phyloP scores from a whole-genome alignment of 2,329 filamentous ascomycete species.

The Thermothelomyces thermophilus region DNA sequence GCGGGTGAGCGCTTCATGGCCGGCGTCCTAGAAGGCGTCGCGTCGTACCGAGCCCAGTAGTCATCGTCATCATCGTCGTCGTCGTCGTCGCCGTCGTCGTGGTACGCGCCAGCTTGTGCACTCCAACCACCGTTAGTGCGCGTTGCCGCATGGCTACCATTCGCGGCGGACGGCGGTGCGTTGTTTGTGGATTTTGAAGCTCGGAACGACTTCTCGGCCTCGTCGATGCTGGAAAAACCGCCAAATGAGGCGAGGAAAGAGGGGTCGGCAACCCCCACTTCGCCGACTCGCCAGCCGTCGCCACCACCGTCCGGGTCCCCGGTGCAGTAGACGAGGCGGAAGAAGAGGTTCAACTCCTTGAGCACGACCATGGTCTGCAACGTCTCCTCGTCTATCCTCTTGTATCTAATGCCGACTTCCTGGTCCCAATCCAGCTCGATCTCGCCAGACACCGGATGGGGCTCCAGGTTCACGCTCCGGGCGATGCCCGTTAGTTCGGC shows the following conservation, averaged over 20 bases:
- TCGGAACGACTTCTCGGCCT: constrained; percentile 54
- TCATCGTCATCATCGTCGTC: constrained; percentile 57
- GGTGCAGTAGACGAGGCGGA: constrained; percentile 64
- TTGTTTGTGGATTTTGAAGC: constrained; percentile 18
- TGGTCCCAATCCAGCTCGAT: constrained; percentile 66
- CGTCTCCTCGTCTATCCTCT: constrained; percentile 68
- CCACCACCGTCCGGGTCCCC: constrained; percentile 51
- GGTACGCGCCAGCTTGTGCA: constrained; percentile 25
- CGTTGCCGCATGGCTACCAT: constrained; percentile 7
- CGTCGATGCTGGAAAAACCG: constrained; percentile 44
- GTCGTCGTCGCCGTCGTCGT: constrained; percentile 45
- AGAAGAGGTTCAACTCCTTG: constrained; percentile 50
- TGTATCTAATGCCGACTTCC: constrained; percentile 57
- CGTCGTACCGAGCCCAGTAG: constrained; percentile 75
- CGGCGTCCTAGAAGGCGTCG: constrained; percentile 60
- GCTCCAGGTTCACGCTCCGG: constrained; percentile 59
- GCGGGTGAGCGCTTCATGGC: constrained; percentile 57
- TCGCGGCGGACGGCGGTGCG: constrained; percentile 10
- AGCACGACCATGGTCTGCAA: constrained; percentile 61
- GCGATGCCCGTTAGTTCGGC: constrained; percentile 55
- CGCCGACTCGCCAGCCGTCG: constrained; percentile 65
- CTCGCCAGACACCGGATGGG: constrained; percentile 75
- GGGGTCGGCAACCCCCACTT: constrained; percentile 54
- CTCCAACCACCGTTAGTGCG: constrained; percentile 14
- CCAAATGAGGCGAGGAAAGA: constrained; percentile 50